phyloP scores from a whole-genome alignment of 169 alveolate species.

The Eimeria praecox region DNA sequence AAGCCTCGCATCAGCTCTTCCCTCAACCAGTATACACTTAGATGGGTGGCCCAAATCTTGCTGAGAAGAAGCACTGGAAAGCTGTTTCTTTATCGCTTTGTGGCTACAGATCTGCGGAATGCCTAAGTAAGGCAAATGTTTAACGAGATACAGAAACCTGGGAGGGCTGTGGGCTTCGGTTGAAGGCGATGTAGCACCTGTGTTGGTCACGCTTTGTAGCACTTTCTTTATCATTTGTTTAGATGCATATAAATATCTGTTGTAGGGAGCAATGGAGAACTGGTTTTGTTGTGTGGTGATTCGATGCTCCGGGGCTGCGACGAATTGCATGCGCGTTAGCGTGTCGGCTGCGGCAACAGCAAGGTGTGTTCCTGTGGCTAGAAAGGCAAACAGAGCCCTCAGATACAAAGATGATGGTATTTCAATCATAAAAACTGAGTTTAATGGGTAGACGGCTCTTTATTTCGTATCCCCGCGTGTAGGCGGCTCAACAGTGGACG shows the following conservation, averaged over 20 bases:
- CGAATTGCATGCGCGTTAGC: constrained; percentile 16
- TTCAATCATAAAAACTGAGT: neutral
- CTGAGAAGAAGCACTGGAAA: too few species aligned
- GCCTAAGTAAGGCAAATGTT: too few species aligned
- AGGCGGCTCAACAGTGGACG: neutral
- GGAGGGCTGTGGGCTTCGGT: too few species aligned
- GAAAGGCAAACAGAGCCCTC: neutral
- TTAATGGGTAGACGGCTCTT: neutral
- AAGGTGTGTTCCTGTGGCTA: neutral
- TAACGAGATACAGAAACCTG: too few species aligned
- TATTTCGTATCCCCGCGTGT: neutral
- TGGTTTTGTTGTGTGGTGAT: neutral
- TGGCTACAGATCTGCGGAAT: too few species aligned
- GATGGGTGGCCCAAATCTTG: too few species aligned
- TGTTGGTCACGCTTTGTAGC: neutral
- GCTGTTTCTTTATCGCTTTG: too few species aligned
- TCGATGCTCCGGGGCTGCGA: constrained; percentile 42
- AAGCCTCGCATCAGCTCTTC: too few species aligned
- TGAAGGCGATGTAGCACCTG: neutral
- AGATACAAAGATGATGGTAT: neutral
- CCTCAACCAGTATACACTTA: too few species aligned
- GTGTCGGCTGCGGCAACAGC: constrained; percentile 31
- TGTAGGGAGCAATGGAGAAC: neutral
- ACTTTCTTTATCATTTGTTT: neutral
- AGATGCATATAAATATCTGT: neutral